Evolutionary conservation across 2,329 filamentous ascomycete genomes (phyloP).

Genomic region (Neophaeococcomyces mojaviensis): DNA sequence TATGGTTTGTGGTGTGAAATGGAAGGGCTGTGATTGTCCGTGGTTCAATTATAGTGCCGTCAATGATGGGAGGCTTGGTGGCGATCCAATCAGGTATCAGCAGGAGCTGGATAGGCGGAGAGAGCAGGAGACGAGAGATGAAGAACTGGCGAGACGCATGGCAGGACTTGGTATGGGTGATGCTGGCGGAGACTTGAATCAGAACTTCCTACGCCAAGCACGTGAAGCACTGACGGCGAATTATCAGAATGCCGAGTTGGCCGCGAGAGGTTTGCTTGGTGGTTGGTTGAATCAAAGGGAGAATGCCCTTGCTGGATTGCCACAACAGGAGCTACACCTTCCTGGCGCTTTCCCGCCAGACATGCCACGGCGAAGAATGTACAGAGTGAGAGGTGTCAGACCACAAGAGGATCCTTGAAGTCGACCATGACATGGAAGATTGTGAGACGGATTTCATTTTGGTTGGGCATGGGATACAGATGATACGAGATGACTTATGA

Average conservation of each 20-base stretch:
- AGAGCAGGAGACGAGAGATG: constrained; percentile 44
- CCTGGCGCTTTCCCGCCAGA: too few relatives aligned
- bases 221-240: constrained; percentile 28
- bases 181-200: constrained; percentile 38
- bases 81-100: constrained; percentile 33
- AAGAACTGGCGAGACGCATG: constrained; percentile 45
- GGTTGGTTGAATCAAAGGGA: constrained; percentile 20
- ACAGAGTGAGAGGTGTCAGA: too few relatives aligned
- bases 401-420: too few relatives aligned
- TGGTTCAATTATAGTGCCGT: constrained; percentile 62
- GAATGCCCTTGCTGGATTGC: constrained; percentile 14
- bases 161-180: constrained; percentile 36
- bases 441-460: too few relatives aligned
- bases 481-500: too few relatives aligned
- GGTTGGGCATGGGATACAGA: too few relatives aligned
- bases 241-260: constrained; percentile 27
- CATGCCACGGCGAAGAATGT: too few relatives aligned
- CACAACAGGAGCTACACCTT: too few relatives aligned
- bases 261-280: constrained; percentile 25
- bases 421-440: too few relatives aligned
- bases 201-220: constrained; percentile 44
- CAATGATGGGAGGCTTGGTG: constrained; percentile 43
- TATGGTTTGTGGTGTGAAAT: constrained; percentile 73
- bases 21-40: constrained; percentile 76
- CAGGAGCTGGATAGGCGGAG: constrained; percentile 42